Base-by-base conservation (phyloP, 2,329 filamentous ascomycete species). In the Phialophora verrucosa region DNA sequence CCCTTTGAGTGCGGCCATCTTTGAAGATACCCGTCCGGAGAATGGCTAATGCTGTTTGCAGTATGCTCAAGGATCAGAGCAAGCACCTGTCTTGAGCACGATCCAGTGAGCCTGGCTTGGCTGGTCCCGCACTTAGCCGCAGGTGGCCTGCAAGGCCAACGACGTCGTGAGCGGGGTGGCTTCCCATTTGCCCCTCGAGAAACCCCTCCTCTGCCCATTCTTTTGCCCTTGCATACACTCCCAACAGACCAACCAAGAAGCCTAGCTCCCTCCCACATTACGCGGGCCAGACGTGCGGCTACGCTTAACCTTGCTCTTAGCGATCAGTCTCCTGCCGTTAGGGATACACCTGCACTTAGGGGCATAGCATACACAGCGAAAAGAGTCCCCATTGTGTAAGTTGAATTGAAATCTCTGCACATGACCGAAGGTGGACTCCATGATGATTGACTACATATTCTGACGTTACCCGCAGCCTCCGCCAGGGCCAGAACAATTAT, bases 1-100 rank as follows among this genome's bases (percentile, higher is more conserved):
- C 61, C 88, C 88, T 82, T 90, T 90, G 72, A 88, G 78, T 55
- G 83, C 79, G 64, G 84, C 75, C 84, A 87, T 82, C 6, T 20
- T 66, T 23, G 38, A 23, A 17, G 11, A 23, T 31, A 20, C 56
- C 38, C 25, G 38, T 5, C 17, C 17, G 49, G 17, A 44, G 38
- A n/a, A 8, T 44, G 38, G 1, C 38, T 44, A 8, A 44, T n/a
- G 14, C 17, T 44, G 29, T 49, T 20, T 55, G 38, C 47, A 35
- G 14, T 59, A 6, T 29, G 11, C 32, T 47, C 44, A 31, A 20
- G 38, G 6, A 31, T 8, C 14, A 44, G 23, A 56, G 23, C 20
- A 44, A 62, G 60, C 23, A 38, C 44, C 27, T 25, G 10, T 25
- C 35, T 14, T 25, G n/a, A 29, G 25, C 25, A 17, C 29, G 1